These are phyloP conservation scores for Sporodiniella umbellata DNA, from an alignment of 371 early-diverging fungal genomes.

Conservation along the genomic window DNA sequence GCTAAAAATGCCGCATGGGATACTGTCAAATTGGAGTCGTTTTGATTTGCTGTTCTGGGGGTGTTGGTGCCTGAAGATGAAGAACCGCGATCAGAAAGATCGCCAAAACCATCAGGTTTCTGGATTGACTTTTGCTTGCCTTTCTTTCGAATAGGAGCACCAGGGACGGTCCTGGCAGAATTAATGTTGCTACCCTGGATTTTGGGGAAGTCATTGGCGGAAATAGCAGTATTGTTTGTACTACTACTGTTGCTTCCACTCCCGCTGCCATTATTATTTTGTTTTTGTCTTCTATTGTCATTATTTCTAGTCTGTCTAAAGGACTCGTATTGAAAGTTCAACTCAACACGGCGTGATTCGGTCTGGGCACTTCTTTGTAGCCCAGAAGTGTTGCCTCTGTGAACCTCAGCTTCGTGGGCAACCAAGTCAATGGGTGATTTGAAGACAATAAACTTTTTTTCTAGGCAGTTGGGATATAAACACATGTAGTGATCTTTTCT, in stretches of 20 bases:
- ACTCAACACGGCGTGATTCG: conserved; percentile 50
- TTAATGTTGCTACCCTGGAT: neutral
- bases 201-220: conserved; percentile 1
- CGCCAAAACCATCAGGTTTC: conserved; percentile 33
- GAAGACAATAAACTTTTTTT: conserved; percentile 96
- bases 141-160: conserved; percentile 10
- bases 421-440: conserved; percentile 85
- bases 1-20: conserved; percentile 46
- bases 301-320: neutral
- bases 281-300: neutral
- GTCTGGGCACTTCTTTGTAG: conserved; percentile 33
- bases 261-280: conserved; percentile 4
- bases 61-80: conserved; percentile 4
- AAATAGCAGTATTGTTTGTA: neutral
- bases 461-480: conserved; percentile 77
- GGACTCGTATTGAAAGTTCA: conserved; percentile 56
- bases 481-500: conserved; percentile 82
- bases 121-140: conserved; percentile 12
- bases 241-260: conserved; percentile 3
- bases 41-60: neutral
- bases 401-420: conserved; percentile 72
- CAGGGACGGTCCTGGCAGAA: conserved; percentile 9
- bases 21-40: conserved; percentile 6
- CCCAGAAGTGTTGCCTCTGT: conserved; percentile 32
- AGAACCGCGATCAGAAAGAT: conserved; percentile 12